phyloP scores from a whole-genome alignment of 73 alveolate genomes.

The Tetrahymena borealis region DNA sequence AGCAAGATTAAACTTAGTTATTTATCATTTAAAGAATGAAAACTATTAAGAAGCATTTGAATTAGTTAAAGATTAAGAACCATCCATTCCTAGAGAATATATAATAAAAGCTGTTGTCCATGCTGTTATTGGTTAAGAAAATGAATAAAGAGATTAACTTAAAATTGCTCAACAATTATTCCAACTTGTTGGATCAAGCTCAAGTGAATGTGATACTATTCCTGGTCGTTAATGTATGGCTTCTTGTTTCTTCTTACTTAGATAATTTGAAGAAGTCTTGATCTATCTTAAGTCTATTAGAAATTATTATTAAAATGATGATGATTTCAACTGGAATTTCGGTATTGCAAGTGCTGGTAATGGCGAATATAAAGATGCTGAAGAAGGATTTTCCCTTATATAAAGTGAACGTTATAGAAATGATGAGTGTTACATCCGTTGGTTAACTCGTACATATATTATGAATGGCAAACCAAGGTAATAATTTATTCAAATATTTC shows the following conservation, averaged over 20 bases:
- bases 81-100: constrained; percentile 91
- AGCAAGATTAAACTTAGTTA: constrained; percentile 93
- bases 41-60: constrained; percentile 89
- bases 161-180: constrained; percentile 87
- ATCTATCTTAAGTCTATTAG: constrained; percentile 81
- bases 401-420: constrained; percentile 63
- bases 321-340: constrained; percentile 97
- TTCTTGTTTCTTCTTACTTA: constrained; percentile 90
- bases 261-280: constrained; percentile 72
- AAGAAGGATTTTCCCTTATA: constrained; percentile 73
- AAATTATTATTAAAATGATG: constrained; percentile 89
- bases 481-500: constrained; percentile 5
- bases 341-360: constrained; percentile 91
- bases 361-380: constrained; percentile 85
- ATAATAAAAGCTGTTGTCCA: constrained; percentile 96
- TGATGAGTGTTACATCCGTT: constrained; percentile 74
- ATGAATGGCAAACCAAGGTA: constrained; percentile 86
- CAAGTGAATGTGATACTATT: constrained; percentile 98
- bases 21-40: constrained; percentile 87
- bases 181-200: constrained; percentile 94
- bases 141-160: constrained; percentile 86
- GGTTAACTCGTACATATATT: constrained; percentile 93
- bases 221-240: constrained; percentile 99
- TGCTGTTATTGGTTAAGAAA: constrained; percentile 91
- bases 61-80: constrained; percentile 94